Percentiles rank a stretch among this genome's conserved stretches.
phyloP scores from a whole-genome alignment of 768 basidiomycete genomes.

The Cystofilobasidium bisporidii region DNA sequence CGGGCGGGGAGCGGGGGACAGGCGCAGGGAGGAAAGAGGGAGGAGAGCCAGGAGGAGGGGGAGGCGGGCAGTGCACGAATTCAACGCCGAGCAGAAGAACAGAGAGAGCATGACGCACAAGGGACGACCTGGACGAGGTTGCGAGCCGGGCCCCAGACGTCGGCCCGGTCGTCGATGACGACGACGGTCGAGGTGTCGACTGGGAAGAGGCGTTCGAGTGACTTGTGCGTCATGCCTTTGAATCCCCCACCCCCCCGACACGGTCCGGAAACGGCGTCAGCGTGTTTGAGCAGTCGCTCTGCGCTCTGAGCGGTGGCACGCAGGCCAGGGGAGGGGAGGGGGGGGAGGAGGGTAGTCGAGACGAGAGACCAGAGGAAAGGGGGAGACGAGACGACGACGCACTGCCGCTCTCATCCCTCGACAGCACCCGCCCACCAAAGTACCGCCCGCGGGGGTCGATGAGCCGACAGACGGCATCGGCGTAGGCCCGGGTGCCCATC shows the following conservation, averaged over 20 bases:
- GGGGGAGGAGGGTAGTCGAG: not conserved
- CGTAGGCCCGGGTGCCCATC: constrained; percentile 96
- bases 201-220: constrained; percentile 81
- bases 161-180: constrained; percentile 94
- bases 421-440: constrained; percentile 80
- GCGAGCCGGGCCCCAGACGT: constrained; percentile 97
- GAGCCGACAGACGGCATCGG: constrained; percentile 84
- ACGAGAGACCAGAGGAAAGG: too few species aligned
- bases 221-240: constrained; percentile 83
- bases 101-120: constrained; percentile 52
- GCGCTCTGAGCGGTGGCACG: too few species aligned
- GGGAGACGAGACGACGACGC: too few species aligned
- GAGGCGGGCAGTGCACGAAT: too few species aligned
- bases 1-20: not conserved
- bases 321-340: not conserved
- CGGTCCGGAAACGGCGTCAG: too few species aligned
- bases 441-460: constrained; percentile 79
- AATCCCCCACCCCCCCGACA: too few species aligned
- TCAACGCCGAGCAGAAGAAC: too few species aligned
- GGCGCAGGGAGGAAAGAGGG: not conserved
- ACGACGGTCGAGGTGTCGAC: constrained; percentile 98
- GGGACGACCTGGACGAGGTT: constrained; percentile 95
- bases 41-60: not conserved
- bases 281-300: too few species aligned
- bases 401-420: constrained; percentile 96